Evolutionary conservation across 2,329 filamentous ascomycete species (phyloP).

Genomic region (Sporothrix dimorphospora): DNA sequence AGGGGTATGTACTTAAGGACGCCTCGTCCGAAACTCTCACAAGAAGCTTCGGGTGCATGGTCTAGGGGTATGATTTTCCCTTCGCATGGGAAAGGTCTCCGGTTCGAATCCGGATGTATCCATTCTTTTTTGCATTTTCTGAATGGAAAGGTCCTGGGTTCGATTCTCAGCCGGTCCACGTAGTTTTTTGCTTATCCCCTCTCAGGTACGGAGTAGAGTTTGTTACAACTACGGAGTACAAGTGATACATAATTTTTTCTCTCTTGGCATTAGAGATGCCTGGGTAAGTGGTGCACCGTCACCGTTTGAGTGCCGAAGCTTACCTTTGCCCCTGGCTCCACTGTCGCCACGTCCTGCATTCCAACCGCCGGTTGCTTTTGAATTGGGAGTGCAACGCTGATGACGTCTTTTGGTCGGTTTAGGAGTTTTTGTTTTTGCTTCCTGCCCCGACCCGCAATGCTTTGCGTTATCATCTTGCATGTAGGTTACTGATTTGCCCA

Average conservation of each 20-base stretch:
- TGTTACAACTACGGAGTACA: neutral
- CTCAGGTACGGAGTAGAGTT: neutral
- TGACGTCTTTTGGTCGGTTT: neutral
- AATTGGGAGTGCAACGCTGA: slow-evolving; percentile 16
- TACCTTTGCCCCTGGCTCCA: neutral
- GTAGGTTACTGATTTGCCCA: neutral
- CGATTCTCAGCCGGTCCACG: slow-evolving; percentile 8
- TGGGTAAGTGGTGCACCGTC: too few relatives aligned
- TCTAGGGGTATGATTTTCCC: slow-evolving; percentile 21
- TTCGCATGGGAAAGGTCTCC: slow-evolving; percentile 18
- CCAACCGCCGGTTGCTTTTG: neutral
- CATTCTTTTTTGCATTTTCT: slow-evolving; percentile 1
- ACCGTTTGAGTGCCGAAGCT: neutral
- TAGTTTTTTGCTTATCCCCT: neutral
- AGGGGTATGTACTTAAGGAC: too few relatives aligned
- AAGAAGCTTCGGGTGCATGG: too few relatives aligned
- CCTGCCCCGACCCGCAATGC: neutral
- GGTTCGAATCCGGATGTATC: slow-evolving; percentile 6
- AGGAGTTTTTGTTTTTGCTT: slow-evolving; percentile 11
- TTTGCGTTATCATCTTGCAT: neutral
- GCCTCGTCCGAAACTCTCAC: too few relatives aligned
- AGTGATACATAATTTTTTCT: too few relatives aligned
- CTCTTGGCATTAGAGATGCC: neutral
- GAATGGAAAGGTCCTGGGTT: slow-evolving; percentile 19
- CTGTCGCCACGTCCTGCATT: neutral